These are phyloP conservation scores for Escovopsis sp. DNA, from an alignment of 2,329 filamentous ascomycete species.

Conservation along the genomic window DNA sequence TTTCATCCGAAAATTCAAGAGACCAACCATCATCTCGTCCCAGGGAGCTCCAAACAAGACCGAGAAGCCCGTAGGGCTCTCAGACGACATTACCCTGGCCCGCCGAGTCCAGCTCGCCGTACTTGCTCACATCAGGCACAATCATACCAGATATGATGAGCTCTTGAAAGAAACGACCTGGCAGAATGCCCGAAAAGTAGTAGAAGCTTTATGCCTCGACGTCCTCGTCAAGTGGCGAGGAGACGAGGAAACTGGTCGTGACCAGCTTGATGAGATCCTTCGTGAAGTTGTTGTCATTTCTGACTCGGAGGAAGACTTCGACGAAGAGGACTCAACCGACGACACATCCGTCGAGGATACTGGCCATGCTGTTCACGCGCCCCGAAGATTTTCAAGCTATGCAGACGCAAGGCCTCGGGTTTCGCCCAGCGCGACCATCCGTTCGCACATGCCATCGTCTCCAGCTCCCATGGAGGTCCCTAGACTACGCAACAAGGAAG, in stretches of 20 bases:
- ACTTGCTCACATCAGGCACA: constrained; percentile 51
- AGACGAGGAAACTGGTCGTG: constrained; percentile 53
- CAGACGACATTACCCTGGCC: constrained; percentile 39
- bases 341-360: constrained; percentile 14
- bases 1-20: not conserved
- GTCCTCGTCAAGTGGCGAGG: constrained; percentile 58
- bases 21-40: constrained; percentile 7
- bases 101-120: constrained; percentile 51
- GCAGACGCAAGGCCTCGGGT: not conserved
- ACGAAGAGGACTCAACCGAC: constrained; percentile 22
- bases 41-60: constrained; percentile 37
- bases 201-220: constrained; percentile 47
- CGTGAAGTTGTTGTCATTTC: constrained; percentile 53
- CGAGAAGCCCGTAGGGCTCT: constrained; percentile 43
- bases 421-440: constrained; percentile 1
- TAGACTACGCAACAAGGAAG: constrained; percentile 7
- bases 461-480: constrained; percentile 1
- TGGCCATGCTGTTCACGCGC: constrained; percentile 5
- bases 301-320: constrained; percentile 37
- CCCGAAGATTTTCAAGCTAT: not conserved
- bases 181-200: constrained; percentile 44
- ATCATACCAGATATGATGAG: constrained; percentile 50
- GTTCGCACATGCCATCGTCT: not conserved
- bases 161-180: constrained; percentile 44
- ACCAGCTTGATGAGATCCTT: constrained; percentile 52